Evolutionary conservation across 306 rosid species (phyloP), one percentile per base, ranked within the genome.

Genomic region (Calophaca sinica): DNA sequence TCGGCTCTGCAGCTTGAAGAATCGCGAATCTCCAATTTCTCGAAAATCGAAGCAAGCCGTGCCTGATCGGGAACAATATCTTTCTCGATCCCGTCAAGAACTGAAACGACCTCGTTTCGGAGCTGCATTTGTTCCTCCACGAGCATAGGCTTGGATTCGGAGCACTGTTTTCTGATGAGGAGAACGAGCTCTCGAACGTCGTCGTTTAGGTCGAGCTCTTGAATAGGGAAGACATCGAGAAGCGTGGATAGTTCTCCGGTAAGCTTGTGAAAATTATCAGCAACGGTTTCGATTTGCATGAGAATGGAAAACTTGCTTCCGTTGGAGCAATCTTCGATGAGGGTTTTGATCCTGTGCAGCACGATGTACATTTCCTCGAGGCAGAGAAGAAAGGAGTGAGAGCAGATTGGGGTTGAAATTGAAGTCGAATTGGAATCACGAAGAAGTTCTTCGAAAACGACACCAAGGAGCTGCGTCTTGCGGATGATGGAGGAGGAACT

Each of bases 311-410:
- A 86, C 75, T 79, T 88, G 86, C 93, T 89, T 12, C 88, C 92
- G 5, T 71, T 81, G 9, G 86, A 86, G 61, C 84, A 89, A 41
- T 92, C 97, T 45, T 90, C 93, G 3, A 92, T 32, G 2, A 96
- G 71, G 3, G 96, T 57, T 52, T 88, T 89, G 85, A 89, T 71
- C 12, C 92, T 75, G 82, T 92, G 98, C 2, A 96, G 76, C 10
- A 89, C 85, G 46, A 96, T 83, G 84, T 84, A 84, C 89, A 90
- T 86, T 78, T 92, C 98, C 5, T 87, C 90, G 49, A 92, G 87
- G 65, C 99, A 92, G 7, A 96, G 88, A n/a, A 74, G 2, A 2
- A 84, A 76, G 0, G 98, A 88, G 39, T 85, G 53, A 0, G 86
- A 84, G 26, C 26, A 20, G 26, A 0, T 20, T 20, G 26, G 26